Evolutionary conservation across 2,329 filamentous ascomycete genomes (phyloP), one percentile per base, ranked within the genome.

Genomic region (Teratosphaeria viscida): DNA sequence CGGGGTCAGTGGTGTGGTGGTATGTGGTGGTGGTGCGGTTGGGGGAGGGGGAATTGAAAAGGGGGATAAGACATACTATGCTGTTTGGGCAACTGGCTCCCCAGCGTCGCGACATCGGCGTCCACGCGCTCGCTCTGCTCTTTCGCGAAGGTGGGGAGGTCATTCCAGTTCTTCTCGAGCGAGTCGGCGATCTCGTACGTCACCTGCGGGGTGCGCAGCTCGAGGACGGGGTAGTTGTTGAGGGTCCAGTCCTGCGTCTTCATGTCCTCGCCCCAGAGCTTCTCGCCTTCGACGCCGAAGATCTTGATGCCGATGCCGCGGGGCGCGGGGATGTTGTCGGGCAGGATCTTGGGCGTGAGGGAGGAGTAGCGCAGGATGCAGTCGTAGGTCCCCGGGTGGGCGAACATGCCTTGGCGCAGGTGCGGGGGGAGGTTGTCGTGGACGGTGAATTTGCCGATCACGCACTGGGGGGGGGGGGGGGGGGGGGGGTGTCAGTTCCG

Each of bases 201-300:
- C 7, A 65, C 69, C 59, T 67, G 60, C 26, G 70, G 70, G 34
- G 67, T 67, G 2, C 69, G 55, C 26, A 72, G 61, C 61, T 72
- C 69, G 14, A 71, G 57, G 12, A 72, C 64, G 0, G 70, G 70
- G 56, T 71, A 71, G 60, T 71, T 72, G 63, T 72, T 72, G 55
- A 72, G 63, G 16, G 70, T 71, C 60, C 65, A 71, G 58, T 72
- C 70, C 58, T 72, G 70, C 2, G 70, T 72, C 59, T 70, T 64
- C 63, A 70, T 71, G 57, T 71, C 69, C 57, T 70, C 66, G 12
- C 70, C 70, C 69, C 67, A 71, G n/a, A 71, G 62, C 67, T 71
- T 71, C 61, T 73, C 66, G 52, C 72, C 71, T 52, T 72, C 62
- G 19, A 74, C 65, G 8, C 68, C 69, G 49, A 74, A 75, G 54